These are phyloP conservation scores for Ustilago lituana DNA, from an alignment of 1,284 basidiomycete species.

Conservation along the genomic window DNA sequence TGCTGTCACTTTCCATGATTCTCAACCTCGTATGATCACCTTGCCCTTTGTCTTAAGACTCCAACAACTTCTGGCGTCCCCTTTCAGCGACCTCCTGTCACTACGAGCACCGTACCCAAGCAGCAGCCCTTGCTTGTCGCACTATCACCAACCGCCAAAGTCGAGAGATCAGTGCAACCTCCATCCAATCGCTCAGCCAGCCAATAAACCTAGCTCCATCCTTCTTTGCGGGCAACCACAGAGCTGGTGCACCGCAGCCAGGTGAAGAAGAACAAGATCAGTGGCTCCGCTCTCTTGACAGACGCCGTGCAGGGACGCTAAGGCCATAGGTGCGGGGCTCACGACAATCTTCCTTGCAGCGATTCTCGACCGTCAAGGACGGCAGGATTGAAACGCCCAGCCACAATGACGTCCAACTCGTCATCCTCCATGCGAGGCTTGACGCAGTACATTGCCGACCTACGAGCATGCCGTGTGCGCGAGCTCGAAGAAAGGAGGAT, in stretches of 20 bases:
- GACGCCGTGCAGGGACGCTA: too few relatives aligned
- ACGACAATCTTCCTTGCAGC: too few relatives aligned
- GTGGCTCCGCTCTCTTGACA: too few relatives aligned
- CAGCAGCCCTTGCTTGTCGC: neutral
- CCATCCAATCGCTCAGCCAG: too few relatives aligned
- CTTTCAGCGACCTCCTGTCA: neutral
- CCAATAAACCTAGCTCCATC: too few relatives aligned
- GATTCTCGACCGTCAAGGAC: neutral
- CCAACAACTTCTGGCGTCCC: too few relatives aligned
- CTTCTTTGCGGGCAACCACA: too few relatives aligned
- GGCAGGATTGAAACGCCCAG: neutral
- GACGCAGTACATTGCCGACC: constrained; percentile 92
- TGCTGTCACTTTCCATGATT: too few relatives aligned
- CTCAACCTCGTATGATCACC: constrained; percentile 2
- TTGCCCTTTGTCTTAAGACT: constrained; percentile 15
- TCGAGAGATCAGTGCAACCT: neutral
- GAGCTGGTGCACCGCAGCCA: too few relatives aligned
- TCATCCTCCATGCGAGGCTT: constrained; percentile 59
- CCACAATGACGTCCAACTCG: constrained; percentile 45
- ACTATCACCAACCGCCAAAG: neutral
- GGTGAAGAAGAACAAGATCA: too few relatives aligned
- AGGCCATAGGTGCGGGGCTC: too few relatives aligned
- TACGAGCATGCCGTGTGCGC: constrained; percentile 77
- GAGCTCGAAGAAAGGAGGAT: constrained; percentile 88
- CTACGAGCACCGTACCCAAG: neutral